These are phyloP conservation scores for Musa beccarii DNA, from an alignment of 176 grass and related monocot genomes.

Conservation along the genomic window DNA sequence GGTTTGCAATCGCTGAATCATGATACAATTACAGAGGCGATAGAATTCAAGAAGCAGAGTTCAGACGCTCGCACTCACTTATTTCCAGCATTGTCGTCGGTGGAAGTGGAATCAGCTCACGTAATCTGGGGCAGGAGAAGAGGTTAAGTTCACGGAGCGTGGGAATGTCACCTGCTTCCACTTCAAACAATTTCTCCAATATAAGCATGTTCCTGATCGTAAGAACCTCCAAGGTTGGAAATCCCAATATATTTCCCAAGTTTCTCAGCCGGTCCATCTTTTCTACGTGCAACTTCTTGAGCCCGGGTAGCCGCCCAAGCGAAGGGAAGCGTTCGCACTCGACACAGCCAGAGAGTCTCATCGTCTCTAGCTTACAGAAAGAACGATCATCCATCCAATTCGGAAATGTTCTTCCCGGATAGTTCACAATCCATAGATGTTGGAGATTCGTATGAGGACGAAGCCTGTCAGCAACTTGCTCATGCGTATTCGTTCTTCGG, in stretches of 20 bases:
- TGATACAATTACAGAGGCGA: too few relatives aligned
- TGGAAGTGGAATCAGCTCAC: conserved; percentile 3
- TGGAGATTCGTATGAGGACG: conserved; percentile 24
- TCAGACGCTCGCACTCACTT: too few relatives aligned
- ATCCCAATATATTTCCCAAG: conserved; percentile 12
- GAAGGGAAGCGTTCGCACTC: conserved; percentile 8
- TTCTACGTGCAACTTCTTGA: conserved; percentile 25
- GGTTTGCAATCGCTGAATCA: too few relatives aligned
- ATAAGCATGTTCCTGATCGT: conserved; percentile 24
- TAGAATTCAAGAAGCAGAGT: too few relatives aligned
- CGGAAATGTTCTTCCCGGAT: conserved; percentile 40
- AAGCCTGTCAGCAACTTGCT: conserved; percentile 18
- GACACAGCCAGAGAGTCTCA: conserved; percentile 27
- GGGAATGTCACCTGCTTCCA: conserved; percentile 20
- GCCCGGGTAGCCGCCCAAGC: conserved; percentile 13
- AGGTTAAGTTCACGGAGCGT: conserved; percentile 17
- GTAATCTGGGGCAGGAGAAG: conserved; percentile 21
- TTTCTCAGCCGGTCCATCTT: conserved; percentile 1
- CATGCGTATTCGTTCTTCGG: neutral
- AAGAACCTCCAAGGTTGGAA: conserved; percentile 33
- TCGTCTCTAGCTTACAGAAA: conserved; percentile 30
- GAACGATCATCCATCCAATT: conserved; percentile 25
- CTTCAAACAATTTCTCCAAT: conserved; percentile 8
- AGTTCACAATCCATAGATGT: conserved; percentile 37
- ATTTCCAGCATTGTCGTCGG: neutral